Percentiles rank a stretch among this genome's conserved stretches.
phyloP scores from a whole-genome alignment of 495 filamentous ascomycete species.

The Lepraria neglecta region DNA sequence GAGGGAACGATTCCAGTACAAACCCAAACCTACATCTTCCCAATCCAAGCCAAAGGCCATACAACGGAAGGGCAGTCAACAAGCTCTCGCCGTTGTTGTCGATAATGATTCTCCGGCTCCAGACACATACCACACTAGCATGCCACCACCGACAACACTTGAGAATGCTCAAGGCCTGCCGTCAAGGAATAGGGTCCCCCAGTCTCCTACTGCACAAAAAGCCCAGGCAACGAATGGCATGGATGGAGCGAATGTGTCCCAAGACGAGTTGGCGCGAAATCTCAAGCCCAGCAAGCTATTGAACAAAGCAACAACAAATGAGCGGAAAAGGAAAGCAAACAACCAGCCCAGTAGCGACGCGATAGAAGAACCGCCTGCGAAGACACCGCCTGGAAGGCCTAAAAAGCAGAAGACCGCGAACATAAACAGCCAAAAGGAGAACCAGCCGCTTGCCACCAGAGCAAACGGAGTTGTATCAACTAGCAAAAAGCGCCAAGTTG shows the following conservation, averaged over 20 bases:
- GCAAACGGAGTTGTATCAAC: not conserved
- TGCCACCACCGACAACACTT: not conserved
- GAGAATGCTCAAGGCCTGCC: not conserved
- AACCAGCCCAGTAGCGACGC: not conserved
- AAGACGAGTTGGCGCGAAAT: not conserved
- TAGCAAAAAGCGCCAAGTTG: not conserved
- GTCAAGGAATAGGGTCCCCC: not conserved
- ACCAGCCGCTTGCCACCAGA: not conserved
- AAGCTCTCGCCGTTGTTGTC: not conserved
- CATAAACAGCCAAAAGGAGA: not conserved
- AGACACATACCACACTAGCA: not conserved
- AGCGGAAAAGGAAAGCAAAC: not conserved
- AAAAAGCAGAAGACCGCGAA: not conserved
- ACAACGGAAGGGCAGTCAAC: not conserved
- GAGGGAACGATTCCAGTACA: conserved; percentile 44
- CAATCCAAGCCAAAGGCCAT: not conserved
- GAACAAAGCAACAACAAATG: not conserved
- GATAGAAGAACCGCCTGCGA: not conserved
- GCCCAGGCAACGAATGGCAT: not conserved
- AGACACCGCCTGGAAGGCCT: not conserved
- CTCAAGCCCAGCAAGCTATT: not conserved
- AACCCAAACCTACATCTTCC: not conserved
- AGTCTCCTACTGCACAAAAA: not conserved
- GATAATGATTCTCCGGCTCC: not conserved
- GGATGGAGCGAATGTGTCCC: not conserved